phyloP scores from a whole-genome alignment of 768 basidiomycete genomes.

The Coprinopsis cinerea region DNA sequence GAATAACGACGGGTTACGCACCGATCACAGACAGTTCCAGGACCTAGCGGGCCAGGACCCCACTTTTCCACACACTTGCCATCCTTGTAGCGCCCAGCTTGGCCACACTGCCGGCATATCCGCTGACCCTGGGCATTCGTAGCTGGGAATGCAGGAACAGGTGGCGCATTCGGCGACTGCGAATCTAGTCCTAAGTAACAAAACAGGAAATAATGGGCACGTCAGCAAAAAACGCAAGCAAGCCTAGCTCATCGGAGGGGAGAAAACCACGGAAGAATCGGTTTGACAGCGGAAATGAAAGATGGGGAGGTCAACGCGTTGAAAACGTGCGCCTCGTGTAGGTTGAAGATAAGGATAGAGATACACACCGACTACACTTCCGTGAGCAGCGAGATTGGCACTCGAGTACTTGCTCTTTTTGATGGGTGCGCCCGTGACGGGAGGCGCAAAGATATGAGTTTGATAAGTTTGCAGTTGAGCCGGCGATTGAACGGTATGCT shows the following conservation, averaged over 20 bases:
- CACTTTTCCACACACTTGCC: constrained; percentile 85
- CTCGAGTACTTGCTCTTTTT: constrained; percentile 54
- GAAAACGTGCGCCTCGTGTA: background rate
- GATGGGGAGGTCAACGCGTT: too few species aligned
- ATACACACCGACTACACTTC: background rate
- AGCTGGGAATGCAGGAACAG: constrained; percentile 31
- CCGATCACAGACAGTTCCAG: constrained; percentile 81
- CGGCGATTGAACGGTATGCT: constrained; percentile 20
- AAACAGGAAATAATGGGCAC: too few species aligned
- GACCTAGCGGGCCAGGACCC: constrained; percentile 80
- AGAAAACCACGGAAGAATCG: too few species aligned
- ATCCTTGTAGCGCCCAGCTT: constrained; percentile 73
- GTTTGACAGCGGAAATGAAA: background rate
- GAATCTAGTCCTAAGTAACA: constrained; percentile 1
- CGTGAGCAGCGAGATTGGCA: constrained; percentile 10
- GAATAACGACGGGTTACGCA: too few species aligned
- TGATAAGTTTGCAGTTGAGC: constrained; percentile 40
- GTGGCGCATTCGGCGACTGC: constrained; percentile 11
- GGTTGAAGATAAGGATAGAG: background rate
- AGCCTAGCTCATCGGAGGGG: too few species aligned
- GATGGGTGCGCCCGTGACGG: constrained; percentile 64
- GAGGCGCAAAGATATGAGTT: constrained; percentile 68
- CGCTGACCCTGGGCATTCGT: constrained; percentile 63
- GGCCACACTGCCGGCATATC: constrained; percentile 71
- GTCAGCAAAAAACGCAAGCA: too few species aligned